Percentiles rank a stretch among this genome's conserved stretches.
Evolutionary conservation across 1,284 basidiomycete species (phyloP).

Genomic region (Bjerkandera adusta): DNA sequence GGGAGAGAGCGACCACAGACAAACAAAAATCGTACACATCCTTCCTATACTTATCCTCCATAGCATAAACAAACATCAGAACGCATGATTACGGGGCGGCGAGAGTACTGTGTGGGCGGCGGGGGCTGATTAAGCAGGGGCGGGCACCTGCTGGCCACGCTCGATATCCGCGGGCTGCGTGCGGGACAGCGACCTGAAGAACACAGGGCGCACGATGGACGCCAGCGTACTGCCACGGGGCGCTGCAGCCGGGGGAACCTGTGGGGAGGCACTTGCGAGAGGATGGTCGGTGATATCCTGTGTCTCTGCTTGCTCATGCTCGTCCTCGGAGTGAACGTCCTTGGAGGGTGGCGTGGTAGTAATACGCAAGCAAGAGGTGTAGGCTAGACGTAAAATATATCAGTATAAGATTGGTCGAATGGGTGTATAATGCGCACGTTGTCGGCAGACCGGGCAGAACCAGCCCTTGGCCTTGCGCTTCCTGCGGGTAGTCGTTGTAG

Average conservation of each 20-base stretch:
- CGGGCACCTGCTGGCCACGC: constrained; percentile 25
- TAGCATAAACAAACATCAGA: too few species aligned
- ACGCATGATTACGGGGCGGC: too few species aligned
- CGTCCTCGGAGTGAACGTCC: constrained; percentile 34
- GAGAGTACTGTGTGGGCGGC: too few species aligned
- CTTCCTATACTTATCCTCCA: too few species aligned
- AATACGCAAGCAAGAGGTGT: constrained; percentile 83
- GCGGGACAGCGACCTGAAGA: constrained; percentile 29
- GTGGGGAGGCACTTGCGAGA: constrained; percentile 22
- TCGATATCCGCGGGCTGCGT: constrained; percentile 36
- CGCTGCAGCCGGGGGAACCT: constrained; percentile 2
- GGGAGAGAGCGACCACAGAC: too few species aligned
- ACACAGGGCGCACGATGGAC: constrained; percentile 29
- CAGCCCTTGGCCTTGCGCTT: constrained; percentile 92
- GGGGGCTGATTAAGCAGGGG: constrained; percentile 20
- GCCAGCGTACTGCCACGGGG: constrained; percentile 28
- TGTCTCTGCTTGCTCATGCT: constrained; percentile 34
- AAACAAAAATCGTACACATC: too few species aligned
- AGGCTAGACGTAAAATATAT: constrained; percentile 47
- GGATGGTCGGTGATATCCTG: constrained; percentile 34
- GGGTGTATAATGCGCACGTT: constrained; percentile 52
- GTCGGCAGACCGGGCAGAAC: constrained; percentile 92
- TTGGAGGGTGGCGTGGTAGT: constrained; percentile 68
- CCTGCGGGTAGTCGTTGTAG: constrained; percentile 46
- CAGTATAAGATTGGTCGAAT: constrained; percentile 3